These are phyloP conservation scores for Erysimum cheiri DNA, from an alignment of 441 rosid species.

Conservation along the genomic window DNA sequence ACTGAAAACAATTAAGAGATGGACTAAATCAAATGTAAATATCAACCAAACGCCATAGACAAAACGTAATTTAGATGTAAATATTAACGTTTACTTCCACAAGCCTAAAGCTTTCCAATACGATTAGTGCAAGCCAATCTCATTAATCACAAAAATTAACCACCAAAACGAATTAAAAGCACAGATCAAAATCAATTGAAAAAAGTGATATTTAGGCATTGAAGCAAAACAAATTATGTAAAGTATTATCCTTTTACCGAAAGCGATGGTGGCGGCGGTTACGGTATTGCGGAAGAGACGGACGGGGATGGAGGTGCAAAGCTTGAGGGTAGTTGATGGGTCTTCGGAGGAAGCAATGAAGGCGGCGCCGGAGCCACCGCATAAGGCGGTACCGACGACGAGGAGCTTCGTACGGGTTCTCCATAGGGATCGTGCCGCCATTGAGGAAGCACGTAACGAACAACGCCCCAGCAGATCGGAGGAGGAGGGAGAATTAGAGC, in stretches of 20 bases:
- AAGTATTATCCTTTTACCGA: slow-evolving; percentile 52
- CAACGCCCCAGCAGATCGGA: slow-evolving; percentile 18
- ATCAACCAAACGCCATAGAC: not conserved
- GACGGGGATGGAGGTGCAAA: slow-evolving; percentile 78
- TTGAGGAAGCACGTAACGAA: slow-evolving; percentile 29
- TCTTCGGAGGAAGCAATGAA: slow-evolving; percentile 73
- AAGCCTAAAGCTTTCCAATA: not conserved
- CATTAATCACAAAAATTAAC: not conserved
- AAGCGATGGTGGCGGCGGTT: slow-evolving; percentile 86
- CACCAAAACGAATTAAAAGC: slow-evolving; percentile 12
- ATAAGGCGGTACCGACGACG: slow-evolving; percentile 55
- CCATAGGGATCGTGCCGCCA: slow-evolving; percentile 82
- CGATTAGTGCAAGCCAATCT: not conserved
- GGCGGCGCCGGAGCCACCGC: slow-evolving; percentile 68
- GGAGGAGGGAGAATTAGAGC: not conserved
- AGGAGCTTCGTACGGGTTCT: slow-evolving; percentile 63
- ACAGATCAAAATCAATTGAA: slow-evolving; percentile 3
- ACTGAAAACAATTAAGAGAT: not conserved
- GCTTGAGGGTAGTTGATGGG: slow-evolving; percentile 69
- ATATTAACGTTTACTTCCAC: not conserved
- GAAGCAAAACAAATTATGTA: slow-evolving; percentile 4
- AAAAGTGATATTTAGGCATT: not conserved
- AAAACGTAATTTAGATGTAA: not conserved
- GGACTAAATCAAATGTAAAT: not conserved
- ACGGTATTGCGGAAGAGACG: slow-evolving; percentile 74